Base-by-base conservation (phyloP, 1,139 yeast species). In the Yamadazyma membranifaciens region DNA sequence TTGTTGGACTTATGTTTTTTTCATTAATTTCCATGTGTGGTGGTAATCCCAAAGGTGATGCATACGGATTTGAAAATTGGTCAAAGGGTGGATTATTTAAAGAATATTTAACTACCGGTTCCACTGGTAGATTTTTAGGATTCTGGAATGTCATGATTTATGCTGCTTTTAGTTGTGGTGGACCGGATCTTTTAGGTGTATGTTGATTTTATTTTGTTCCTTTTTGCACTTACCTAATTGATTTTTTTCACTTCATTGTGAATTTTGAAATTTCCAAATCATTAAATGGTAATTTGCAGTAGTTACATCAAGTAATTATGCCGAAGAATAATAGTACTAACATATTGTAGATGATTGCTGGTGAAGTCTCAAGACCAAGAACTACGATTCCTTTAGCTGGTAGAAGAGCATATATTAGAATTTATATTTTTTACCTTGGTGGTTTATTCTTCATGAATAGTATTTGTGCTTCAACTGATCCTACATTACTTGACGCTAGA, bases 161-260 rank as follows among this genome's bases (percentile, higher is more conserved):
- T 46, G 71, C 72, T 27, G 72, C 70, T 4, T 67, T 65, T 43
- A 56, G 69, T 22, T 73, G 73, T 46, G 67, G 71, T 12, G 78
- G 78, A 2, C 67, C 75, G 3, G 70, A 72, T 45, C 48, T 65
- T 36, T 54, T 67, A 42, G 66, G 62, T 6, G 24, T 20, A 20
- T 20, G 24, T 20, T 20, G 5, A 20, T 6, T 20, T 20, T 20
- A 6, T 20, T 20, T 20, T 20, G n/a, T n/a, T n/a, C n/a, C n/a
- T 20, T 20, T 20, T 20, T 20, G 24, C 24, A 20, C 5, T 20
- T 20, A 5, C 7, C 24, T 20, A 20, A 6, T 20, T 20, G 24
- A 20, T 20, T 6, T 20, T 20, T 7, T 20, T n/a, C n/a, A n/a
- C n/a, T n/a, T n/a, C n/a, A n/a, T n/a, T n/a, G n/a, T 20, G 24